Evolutionary conservation across 495 filamentous ascomycete genomes (phyloP).

Genomic region (Mytilinidion resinicola): DNA sequence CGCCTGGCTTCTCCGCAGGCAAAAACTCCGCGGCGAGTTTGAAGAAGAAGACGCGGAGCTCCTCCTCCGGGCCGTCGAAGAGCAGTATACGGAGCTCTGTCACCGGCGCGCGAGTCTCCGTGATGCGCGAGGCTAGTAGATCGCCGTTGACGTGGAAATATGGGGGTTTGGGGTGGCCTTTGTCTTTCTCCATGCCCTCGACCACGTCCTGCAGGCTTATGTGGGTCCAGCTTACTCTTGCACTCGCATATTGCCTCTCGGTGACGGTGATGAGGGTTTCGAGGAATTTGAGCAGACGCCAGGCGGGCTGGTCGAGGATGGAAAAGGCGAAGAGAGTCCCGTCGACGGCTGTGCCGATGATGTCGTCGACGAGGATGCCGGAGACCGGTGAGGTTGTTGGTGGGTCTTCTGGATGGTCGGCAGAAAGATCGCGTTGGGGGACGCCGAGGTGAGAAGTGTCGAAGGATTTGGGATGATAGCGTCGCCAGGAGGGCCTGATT

Average conservation of each 20-base stretch:
- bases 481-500: slow-evolving; percentile 36
- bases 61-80: too few species aligned
- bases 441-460: slow-evolving; percentile 64
- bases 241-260: too few species aligned
- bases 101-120: too few species aligned
- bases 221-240: too few species aligned
- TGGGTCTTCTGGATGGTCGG: neutral
- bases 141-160: neutral
- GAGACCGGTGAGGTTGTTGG: neutral
- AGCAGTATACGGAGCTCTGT: too few species aligned
- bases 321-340: slow-evolving; percentile 32
- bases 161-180: neutral
- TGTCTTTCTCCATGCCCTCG: too few species aligned
- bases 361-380: slow-evolving; percentile 30
- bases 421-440: neutral
- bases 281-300: slow-evolving; percentile 21
- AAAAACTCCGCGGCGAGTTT: too few species aligned
- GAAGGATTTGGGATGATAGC: slow-evolving; percentile 63
- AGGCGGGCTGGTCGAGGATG: slow-evolving; percentile 26
- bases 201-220: too few species aligned
- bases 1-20: too few species aligned
- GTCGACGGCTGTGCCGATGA: slow-evolving; percentile 33
- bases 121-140: neutral
- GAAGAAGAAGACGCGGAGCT: too few species aligned
- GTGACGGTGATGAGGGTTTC: slow-evolving; percentile 14